Base-by-base conservation (phyloP, 176 grass and related monocot species). In the Juncus inflexus region DNA sequence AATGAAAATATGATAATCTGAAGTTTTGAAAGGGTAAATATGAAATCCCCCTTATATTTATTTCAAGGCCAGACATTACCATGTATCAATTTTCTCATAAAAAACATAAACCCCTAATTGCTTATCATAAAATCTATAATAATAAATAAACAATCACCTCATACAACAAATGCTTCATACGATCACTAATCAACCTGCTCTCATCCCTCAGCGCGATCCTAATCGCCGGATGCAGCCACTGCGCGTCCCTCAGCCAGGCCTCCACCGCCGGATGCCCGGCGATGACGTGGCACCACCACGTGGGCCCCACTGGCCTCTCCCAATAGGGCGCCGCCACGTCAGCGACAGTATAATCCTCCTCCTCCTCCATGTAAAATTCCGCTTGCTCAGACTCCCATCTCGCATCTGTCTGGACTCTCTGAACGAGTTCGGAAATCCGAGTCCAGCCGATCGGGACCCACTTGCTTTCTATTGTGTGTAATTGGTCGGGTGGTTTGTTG, bases 221-320 rank as follows among this genome's bases (percentile, higher is more conserved):
- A 61, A 99, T 99, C 50, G 94, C 94, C 1, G 85, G 94, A 74
- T 99, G 94, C 77, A 92, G 74, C 89, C 94, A 99, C 49, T 89
- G 80, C 79, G 94, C 88, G 6, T 78, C 89, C 73, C 74, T 77
- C 73, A 99, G 52, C 94, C 94, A 92, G 35, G 78, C 57, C 13
- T 89, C 83, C 2, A 92, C 62, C 0, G 45, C 76, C 8, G 64
- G 80, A 83, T 92, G 85, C 9, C 83, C 85, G 37, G 89, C 85
- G 5, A 73, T 74, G 5, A 99, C 88, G 69, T 99, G 94, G 56
- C 86, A 84, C 94, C 94, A 99, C 94, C 94, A 99, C 45, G 89
- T 99, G 69, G 94, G 89, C 6, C 89, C 94, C 15, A 56, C 80
- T 2, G 89, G 94, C 13, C 75, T 80, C 58, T 92, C 88, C 94